Base-by-base conservation (phyloP, 257 asterid species). In the Solanum lycopersicoides region DNA sequence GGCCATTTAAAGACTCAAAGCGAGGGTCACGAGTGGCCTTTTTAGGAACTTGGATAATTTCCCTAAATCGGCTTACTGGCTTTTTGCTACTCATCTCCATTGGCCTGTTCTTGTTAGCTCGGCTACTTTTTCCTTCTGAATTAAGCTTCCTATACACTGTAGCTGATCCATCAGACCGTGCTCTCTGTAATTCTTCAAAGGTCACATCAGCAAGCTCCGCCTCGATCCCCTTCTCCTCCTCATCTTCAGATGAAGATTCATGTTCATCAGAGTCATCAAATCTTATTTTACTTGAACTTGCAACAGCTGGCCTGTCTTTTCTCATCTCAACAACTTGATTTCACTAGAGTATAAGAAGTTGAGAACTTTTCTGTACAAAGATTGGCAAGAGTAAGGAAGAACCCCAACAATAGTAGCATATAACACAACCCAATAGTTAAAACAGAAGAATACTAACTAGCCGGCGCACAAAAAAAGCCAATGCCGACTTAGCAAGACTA, bases 21-120 rank as follows among this genome's bases (percentile, higher is more conserved):
- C 99, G 98, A 92, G 99, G 99, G 86, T 95, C 99, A 73, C 98
- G 93, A 20, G 89, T 94, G 71, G 94, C 94, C 98, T 18, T 93
- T 89, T 95, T 95, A 79, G 98, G 98, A 83, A 89, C 98, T 92
- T 96, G 98, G 86, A 97, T 88, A 83, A 94, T 92, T 90, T 96
- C 98, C 87, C 65, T 44, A 79, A 79, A 79, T 96, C 84, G 50
- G 84, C 84, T 79, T 37, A 97, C 98, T 7, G 98, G 99, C 90
- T 93, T 95, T 94, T 94, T 97, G 92, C 94, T 93, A 89, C 94
- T 97, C 86, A 96, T 92, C 91, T 96, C 99, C 96, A 92, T 90
- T n/a, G 99, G 99, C 93, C 98, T 92, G 83, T 97, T 97, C 91
- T 97, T 97, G 91, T 97, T 97, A 7, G 94, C 98, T 83, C 99